Evolutionary conservation across 495 filamentous ascomycete species (phyloP).

Genomic region (Chaetomium tenue): DNA sequence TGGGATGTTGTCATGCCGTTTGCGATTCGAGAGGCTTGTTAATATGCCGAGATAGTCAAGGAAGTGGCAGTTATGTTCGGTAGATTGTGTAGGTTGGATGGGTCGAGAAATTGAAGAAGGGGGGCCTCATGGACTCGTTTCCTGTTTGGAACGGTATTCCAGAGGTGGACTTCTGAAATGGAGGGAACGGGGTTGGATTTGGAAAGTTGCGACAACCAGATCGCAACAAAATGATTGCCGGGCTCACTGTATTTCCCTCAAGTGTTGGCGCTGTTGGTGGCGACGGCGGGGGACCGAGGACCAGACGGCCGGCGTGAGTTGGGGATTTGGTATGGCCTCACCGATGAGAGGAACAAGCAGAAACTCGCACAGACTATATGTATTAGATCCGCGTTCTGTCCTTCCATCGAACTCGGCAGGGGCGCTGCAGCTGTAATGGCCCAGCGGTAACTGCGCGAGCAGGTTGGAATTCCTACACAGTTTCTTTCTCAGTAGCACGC

Average conservation of each 20-base stretch:
- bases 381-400: neutral
- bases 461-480: neutral
- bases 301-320: no score
- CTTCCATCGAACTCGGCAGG: neutral
- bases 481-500: neutral
- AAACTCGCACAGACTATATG: neutral
- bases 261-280: neutral
- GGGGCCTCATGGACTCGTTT: no score
- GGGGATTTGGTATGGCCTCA: neutral
- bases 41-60: no score
- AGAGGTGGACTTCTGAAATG: no score
- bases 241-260: neutral
- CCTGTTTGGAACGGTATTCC: no score
- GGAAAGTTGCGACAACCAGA: no score
- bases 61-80: neutral
- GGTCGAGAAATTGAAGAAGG: neutral
- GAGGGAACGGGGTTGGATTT: no score
- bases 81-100: neutral
- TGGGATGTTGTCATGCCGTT: neutral
- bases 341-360: neutral
- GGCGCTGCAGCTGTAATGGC: neutral
- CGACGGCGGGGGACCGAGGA: neutral
- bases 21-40: no score
- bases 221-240: no score
- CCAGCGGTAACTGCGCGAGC: neutral